Evolutionary conservation across 495 filamentous ascomycete species (phyloP), one percentile per base, ranked within the genome.

Genomic region (Aspergillus baeticus): DNA sequence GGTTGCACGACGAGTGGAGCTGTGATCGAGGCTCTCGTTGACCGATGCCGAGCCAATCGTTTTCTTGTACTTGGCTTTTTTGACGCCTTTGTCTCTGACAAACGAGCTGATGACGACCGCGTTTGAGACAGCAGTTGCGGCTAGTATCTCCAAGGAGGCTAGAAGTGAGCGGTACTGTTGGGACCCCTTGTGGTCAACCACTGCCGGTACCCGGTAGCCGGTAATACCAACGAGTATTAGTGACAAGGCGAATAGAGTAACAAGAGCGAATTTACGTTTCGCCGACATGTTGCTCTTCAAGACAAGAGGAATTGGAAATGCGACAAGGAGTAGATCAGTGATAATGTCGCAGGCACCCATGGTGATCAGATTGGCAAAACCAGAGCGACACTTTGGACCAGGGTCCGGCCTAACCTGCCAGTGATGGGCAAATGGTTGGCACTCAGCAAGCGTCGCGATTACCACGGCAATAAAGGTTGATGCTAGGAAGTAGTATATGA

Each of bases 351-450:
- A 87, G 17, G 82, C 79, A 3, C 88, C 92, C 89, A 96, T 94
- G 10, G 89, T 91, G 55, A 96, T 74, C 22, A 98, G 82, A 60
- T 97, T 90, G 31, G 83, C 87, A 63, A 88, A 93, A 22, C 89
- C 91, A 64, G 86, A 82, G 23, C 94, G 85, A 72, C 94, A 98
- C 58, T 81, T 77, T 11, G 88, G 84, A 21, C 90, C 91, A 17
- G 94, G 92, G 64, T 96, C 91, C 7, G 94, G 94, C 18, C 84
- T 70, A 6, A 97, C 90, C 69, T 96, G 92, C 91, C 91, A 97
- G 75, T 96, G 93, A 67, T 91, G 84, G 51, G 68, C 44, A 61
- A 96, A 89, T 15, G 94, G 92, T 31, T 84, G 86, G 68, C 94
- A 98, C 74, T 97, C 93, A 37, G 81, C 78, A 26, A 98, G 74